Evolutionary conservation across 805 yeast species (phyloP).

Genomic region (Saccharomycopsis sp.): DNA sequence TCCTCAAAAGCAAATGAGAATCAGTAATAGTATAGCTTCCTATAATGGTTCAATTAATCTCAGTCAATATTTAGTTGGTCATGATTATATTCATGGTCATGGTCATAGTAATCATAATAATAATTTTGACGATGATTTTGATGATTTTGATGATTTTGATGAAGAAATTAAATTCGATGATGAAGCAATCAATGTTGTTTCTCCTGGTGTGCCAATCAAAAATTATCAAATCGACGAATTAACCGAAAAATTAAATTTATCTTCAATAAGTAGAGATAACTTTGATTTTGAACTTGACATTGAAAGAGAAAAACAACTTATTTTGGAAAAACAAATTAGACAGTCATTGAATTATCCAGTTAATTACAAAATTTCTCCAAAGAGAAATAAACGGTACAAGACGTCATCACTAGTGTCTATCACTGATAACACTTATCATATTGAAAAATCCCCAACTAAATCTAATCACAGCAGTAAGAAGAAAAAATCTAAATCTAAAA

Average conservation of each 20-base stretch:
- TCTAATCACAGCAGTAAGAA: slow-evolving; percentile 1
- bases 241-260: slow-evolving; percentile 12
- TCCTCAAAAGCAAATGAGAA: slow-evolving; percentile 11
- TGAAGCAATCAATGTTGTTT: slow-evolving; percentile 20
- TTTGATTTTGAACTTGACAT: slow-evolving; percentile 10
- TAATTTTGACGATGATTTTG: slow-evolving; percentile 10
- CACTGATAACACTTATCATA: slow-evolving; percentile 9
- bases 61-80: slow-evolving; percentile 12
- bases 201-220: slow-evolving; percentile 21
- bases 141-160: slow-evolving; percentile 12
- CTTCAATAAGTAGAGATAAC: slow-evolving; percentile 4
- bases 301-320: slow-evolving; percentile 9
- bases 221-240: slow-evolving; percentile 12
- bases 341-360: slow-evolving; percentile 13
- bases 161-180: slow-evolving; percentile 16
- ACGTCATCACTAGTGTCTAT: slow-evolving; percentile 11
- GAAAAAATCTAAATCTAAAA: slow-evolving; percentile 7
- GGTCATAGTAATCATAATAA: neutral
- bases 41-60: slow-evolving; percentile 18
- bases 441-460: slow-evolving; percentile 8
- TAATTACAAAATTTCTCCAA: slow-evolving; percentile 19
- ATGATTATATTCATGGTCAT: neutral
- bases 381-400: slow-evolving; percentile 19
- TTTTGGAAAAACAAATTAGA: slow-evolving; percentile 9
- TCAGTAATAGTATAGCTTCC: slow-evolving; percentile 19